Evolutionary conservation across 2,329 filamentous ascomycete species (phyloP).

Genomic region (Pseudogymnoascus sp.): DNA sequence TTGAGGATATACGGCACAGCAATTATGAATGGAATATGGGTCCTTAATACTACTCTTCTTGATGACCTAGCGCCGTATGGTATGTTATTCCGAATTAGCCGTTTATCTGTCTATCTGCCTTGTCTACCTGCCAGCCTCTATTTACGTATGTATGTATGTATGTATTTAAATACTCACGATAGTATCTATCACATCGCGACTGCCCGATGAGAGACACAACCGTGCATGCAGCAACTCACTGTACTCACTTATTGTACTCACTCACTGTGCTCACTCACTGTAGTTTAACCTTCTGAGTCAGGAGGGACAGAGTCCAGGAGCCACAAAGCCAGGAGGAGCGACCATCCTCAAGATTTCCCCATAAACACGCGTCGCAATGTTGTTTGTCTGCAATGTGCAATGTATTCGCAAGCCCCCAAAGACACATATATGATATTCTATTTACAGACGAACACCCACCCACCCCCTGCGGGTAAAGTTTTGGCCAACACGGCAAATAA

Average conservation of each 20-base stretch:
- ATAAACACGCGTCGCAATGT: conserved; percentile 2
- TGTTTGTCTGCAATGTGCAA: neutral
- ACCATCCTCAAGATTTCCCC: neutral
- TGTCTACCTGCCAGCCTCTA: neutral
- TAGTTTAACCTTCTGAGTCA: conserved; percentile 10
- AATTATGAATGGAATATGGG: neutral
- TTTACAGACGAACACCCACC: neutral
- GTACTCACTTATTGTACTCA: neutral
- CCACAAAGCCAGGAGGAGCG: neutral
- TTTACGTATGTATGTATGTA: neutral
- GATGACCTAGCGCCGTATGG: neutral
- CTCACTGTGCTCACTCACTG: neutral
- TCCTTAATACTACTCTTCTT: neutral
- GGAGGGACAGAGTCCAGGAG: neutral
- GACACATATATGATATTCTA: conserved; percentile 7
- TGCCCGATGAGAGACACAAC: neutral
- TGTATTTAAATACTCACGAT: neutral
- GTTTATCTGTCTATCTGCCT: neutral
- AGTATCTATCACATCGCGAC: neutral
- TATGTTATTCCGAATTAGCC: neutral
- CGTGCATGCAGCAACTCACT: neutral
- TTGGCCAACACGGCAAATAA: neutral
- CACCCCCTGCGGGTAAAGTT: neutral
- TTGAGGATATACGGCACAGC: too few relatives aligned
- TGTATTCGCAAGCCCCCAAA: neutral